Conservation (phyloP, 2,329 filamentous ascomycete species). For the Alternaria sp. region DNA sequence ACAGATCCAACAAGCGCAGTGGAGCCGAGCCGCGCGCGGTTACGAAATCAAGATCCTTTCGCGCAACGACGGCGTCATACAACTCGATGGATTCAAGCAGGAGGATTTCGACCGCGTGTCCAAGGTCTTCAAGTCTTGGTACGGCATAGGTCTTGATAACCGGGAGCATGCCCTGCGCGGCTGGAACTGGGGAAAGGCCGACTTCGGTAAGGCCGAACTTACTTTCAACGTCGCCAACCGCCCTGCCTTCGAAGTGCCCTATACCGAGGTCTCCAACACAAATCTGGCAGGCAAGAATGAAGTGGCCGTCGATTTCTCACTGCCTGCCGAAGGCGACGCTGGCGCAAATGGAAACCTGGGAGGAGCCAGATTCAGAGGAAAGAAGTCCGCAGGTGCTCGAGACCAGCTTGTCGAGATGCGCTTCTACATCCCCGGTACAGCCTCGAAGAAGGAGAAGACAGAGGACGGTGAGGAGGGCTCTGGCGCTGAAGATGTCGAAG, state of each 20-base stretch:
- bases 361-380: slow-evolving; percentile 78
- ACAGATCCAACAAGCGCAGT: slow-evolving; percentile 87
- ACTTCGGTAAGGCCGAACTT: slow-evolving; percentile 94
- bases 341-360: slow-evolving; percentile 77
- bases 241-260: slow-evolving; percentile 95
- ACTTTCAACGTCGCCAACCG: slow-evolving; percentile 97
- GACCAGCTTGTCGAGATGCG: slow-evolving; percentile 98
- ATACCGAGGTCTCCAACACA: slow-evolving; percentile 96
- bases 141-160: slow-evolving; percentile 89
- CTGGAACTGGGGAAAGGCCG: slow-evolving; percentile 99
- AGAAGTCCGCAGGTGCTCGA: slow-evolving; percentile 85
- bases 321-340: slow-evolving; percentile 75
- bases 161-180: slow-evolving; percentile 94
- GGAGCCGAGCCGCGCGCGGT: slow-evolving; percentile 91
- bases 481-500: slow-evolving; percentile 69
- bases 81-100: slow-evolving; percentile 93
- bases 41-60: slow-evolving; percentile 93
- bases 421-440: slow-evolving; percentile 93
- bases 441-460: slow-evolving; percentile 73
- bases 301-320: slow-evolving; percentile 91
- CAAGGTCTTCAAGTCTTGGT: slow-evolving; percentile 98
- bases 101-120: slow-evolving; percentile 91
- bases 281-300: slow-evolving; percentile 98
- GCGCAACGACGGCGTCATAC: slow-evolving; percentile 83
- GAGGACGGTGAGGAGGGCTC: slow-evolving; percentile 72